Base-by-base conservation (phyloP, 1,139 yeast species). In the Suhomyces bolitotheri region DNA sequence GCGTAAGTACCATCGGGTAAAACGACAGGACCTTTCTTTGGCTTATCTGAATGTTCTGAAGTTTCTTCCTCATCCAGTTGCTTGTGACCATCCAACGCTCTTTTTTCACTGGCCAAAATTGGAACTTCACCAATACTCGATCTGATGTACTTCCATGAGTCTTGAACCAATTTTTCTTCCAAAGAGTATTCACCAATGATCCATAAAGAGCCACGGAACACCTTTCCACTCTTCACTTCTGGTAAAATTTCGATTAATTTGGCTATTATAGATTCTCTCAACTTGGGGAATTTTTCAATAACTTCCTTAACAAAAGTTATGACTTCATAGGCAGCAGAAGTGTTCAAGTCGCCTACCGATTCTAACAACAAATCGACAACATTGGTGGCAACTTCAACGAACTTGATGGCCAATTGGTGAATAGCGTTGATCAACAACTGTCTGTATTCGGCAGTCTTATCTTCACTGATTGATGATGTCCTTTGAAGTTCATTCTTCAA, bases 1-100 rank as follows among this genome's bases (percentile, higher is more conserved):
- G 98, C 98, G 64, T 94, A 94, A 1, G 99, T 94, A 50, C 99
- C 99, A 64, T 94, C 99, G 14, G 98, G 96, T 46, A 92, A 75
- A 38, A 94, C 83, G 44, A 84, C 81, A 21, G 97, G 96, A 33
- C 87, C 88, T 34, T 74, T 67, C 43, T 64, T 64, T 25, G 70
- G 62, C 11, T 47, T 46, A 10, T 41, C 37, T 14, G 51, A 45
- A 14, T 46, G 47, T 35, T 62, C 61, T 8, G 56, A 29, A 17
- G 6, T 17, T 3, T 40, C 33, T 5, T 50, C 49, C n/a, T 61
- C 69, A 12, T 50, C 60, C 6, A 44, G 56, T 10, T 55, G 63
- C 10, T 58, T 62, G 15, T 29, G 22, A 7, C 60, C 63, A 19
- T 72, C 69, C 44, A 41, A 54, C 27, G 65, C 63, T 46, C 71